These are phyloP conservation scores for Trichoderma breve DNA, from an alignment of 2,329 filamentous ascomycete genomes.

Conservation along the genomic window DNA sequence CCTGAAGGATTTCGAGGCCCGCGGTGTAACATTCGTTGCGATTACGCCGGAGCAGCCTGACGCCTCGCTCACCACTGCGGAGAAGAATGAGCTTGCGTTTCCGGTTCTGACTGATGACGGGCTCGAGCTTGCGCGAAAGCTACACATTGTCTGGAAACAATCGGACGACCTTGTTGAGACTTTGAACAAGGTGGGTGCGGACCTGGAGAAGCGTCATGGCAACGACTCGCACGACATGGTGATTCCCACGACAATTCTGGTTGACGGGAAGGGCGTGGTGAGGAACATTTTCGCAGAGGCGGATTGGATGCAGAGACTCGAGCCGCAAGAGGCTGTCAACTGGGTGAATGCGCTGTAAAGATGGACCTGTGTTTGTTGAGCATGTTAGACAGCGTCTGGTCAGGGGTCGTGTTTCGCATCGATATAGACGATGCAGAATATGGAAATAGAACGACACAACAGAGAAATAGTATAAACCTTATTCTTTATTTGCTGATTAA, in stretches of 20 bases:
- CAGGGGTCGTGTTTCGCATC: not conserved
- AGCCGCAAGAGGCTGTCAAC: slow-evolving; percentile 33
- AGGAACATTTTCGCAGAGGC: slow-evolving; percentile 38
- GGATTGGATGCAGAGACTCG: slow-evolving; percentile 38
- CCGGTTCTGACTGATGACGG: slow-evolving; percentile 41
- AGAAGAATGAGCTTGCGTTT: slow-evolving; percentile 43
- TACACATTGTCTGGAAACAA: slow-evolving; percentile 38
- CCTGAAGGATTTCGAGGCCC: slow-evolving; percentile 36
- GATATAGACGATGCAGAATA: not conserved
- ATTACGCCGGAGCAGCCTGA: slow-evolving; percentile 43
- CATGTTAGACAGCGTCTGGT: not conserved
- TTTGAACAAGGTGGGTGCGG: slow-evolving; percentile 31
- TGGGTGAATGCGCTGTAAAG: slow-evolving; percentile 34
- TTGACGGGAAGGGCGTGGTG: slow-evolving; percentile 36
- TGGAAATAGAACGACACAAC: not conserved
- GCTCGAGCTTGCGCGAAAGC: slow-evolving; percentile 35
- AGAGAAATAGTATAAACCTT: not conserved
- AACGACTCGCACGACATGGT: slow-evolving; percentile 39
- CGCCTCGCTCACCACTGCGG: slow-evolving; percentile 34
- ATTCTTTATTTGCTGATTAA: not conserved
- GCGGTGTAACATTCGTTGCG: slow-evolving; percentile 41
- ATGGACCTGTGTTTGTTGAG: not conserved
- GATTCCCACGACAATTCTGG: slow-evolving; percentile 39
- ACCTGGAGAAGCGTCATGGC: slow-evolving; percentile 36
- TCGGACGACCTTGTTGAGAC: slow-evolving; percentile 29